A percentile compares a stretch with the other conserved stretches of the same genome.
phyloP scores from a whole-genome alignment of 2,329 filamentous ascomycete species.

The Tympanopsis confertula region DNA sequence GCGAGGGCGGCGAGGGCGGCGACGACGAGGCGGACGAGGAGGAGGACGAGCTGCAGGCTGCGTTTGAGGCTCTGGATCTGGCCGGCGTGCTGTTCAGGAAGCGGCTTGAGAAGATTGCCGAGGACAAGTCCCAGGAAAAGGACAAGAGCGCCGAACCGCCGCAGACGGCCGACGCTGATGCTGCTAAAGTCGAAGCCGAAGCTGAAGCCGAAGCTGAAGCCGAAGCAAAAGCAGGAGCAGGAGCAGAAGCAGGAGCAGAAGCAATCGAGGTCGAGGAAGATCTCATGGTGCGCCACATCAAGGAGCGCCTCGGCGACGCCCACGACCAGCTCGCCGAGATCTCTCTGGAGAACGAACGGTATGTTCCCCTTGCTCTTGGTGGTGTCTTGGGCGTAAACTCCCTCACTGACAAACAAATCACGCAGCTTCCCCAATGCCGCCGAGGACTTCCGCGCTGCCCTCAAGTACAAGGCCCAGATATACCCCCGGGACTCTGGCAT shows the following conservation, averaged over 20 bases:
- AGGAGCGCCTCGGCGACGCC: slow-evolving; percentile 81
- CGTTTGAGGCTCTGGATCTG: slow-evolving; percentile 76
- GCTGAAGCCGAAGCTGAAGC: too few species aligned
- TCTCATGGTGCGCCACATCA: slow-evolving; percentile 43
- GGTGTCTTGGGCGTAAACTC: not conserved
- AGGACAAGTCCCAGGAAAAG: slow-evolving; percentile 23
- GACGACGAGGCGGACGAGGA: slow-evolving; percentile 41
- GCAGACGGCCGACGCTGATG: slow-evolving; percentile 19
- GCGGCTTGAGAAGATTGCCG: slow-evolving; percentile 29
- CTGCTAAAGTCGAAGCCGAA: slow-evolving; percentile 21
- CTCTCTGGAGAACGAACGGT: slow-evolving; percentile 87
- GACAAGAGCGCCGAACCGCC: slow-evolving; percentile 28
- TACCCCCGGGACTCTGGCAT: slow-evolving; percentile 72
- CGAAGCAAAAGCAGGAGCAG: too few species aligned
- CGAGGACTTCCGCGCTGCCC: slow-evolving; percentile 65
- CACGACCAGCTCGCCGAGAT: slow-evolving; percentile 93
- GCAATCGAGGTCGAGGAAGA: not conserved
- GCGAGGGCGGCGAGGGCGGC: slow-evolving; percentile 25
- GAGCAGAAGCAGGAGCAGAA: too few species aligned
- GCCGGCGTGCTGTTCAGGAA: slow-evolving; percentile 56
- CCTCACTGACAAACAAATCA: not conserved
- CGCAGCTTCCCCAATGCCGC: slow-evolving; percentile 72
- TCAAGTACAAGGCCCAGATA: slow-evolving; percentile 68
- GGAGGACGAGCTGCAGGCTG: slow-evolving; percentile 64
- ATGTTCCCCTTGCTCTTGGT: slow-evolving; percentile 10